phyloP scores from a whole-genome alignment of 306 rosid genomes.

The Castanea sativa region DNA sequence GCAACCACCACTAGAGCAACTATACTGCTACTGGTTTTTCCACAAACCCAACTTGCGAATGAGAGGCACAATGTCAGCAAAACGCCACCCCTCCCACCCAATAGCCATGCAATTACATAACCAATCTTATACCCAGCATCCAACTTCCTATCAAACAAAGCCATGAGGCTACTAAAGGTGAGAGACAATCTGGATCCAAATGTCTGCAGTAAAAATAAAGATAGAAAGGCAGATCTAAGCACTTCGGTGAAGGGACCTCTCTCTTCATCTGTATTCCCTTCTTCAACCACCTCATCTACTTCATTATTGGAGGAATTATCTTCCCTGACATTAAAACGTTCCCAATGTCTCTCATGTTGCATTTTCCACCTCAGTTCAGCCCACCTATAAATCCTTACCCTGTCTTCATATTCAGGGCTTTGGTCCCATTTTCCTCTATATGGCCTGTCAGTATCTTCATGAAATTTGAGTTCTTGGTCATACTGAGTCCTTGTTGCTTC shows the following conservation, averaged over 20 bases:
- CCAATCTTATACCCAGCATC: constrained; percentile 76
- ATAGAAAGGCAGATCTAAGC: constrained; percentile 60
- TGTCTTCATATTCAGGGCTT: constrained; percentile 54
- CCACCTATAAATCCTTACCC: constrained; percentile 54
- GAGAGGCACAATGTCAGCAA: constrained; percentile 73
- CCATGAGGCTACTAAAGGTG: constrained; percentile 68
- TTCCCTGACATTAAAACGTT: constrained; percentile 31
- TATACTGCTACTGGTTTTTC: constrained; percentile 82
- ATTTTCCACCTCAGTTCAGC: constrained; percentile 56
- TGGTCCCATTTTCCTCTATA: constrained; percentile 46
- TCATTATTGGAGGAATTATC: constrained; percentile 35
- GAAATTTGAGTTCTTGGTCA: constrained; percentile 53
- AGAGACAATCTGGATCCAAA: constrained; percentile 68
- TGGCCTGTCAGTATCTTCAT: constrained; percentile 33
- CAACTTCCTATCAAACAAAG: constrained; percentile 65
- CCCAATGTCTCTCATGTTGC: constrained; percentile 43
- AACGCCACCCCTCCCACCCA: constrained; percentile 83
- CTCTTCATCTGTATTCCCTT: constrained; percentile 33
- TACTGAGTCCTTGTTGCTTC: constrained; percentile 63
- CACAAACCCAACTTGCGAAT: constrained; percentile 87
- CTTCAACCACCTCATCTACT: constrained; percentile 46
- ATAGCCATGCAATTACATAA: constrained; percentile 70
- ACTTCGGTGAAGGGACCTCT: constrained; percentile 67
- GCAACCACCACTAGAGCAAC: constrained; percentile 78
- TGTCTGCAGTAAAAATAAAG: constrained; percentile 55